phyloP scores from a whole-genome alignment of 1,139 yeast species.

The Ogataea hybrid region DNA sequence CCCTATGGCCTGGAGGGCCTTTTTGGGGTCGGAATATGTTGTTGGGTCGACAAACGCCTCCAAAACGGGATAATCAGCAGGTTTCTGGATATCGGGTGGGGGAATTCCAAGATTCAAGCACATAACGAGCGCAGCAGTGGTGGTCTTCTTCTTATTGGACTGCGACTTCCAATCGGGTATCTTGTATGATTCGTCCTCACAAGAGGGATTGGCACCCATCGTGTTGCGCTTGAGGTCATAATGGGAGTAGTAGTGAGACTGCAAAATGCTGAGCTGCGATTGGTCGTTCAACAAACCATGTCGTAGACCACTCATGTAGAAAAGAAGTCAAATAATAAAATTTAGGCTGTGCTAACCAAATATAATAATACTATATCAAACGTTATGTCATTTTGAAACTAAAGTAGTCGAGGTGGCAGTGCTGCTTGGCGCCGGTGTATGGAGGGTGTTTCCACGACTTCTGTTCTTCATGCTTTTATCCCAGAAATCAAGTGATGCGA shows the following conservation, averaged over 20 bases:
- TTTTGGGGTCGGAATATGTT: slow-evolving; percentile 79
- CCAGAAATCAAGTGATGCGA: slow-evolving; percentile 90
- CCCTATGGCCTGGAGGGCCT: slow-evolving; percentile 90
- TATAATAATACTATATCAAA: neutral
- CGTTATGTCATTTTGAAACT: slow-evolving; percentile 3
- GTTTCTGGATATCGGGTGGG: slow-evolving; percentile 94
- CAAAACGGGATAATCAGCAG: slow-evolving; percentile 88
- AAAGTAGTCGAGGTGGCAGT: slow-evolving; percentile 1
- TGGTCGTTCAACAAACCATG: slow-evolving; percentile 32
- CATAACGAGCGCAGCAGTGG: slow-evolving; percentile 88
- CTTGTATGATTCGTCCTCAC: slow-evolving; percentile 56
- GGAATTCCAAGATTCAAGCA: slow-evolving; percentile 94
- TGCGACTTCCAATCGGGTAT: slow-evolving; percentile 88
- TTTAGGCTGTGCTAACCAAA: slow-evolving; percentile 1
- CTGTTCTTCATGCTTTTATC: slow-evolving; percentile 37
- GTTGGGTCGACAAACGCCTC: slow-evolving; percentile 96
- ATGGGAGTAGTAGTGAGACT: slow-evolving; percentile 32
- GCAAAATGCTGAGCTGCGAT: slow-evolving; percentile 27
- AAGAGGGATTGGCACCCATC: slow-evolving; percentile 84
- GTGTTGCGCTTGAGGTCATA: slow-evolving; percentile 68
- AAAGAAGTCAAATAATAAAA: neutral
- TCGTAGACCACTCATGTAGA: slow-evolving; percentile 21
- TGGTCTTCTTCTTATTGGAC: slow-evolving; percentile 89
- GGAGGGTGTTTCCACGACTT: slow-evolving; percentile 16
- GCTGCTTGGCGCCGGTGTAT: neutral